Conservation (phyloP, 2,329 filamentous ascomycete species). For the Colletotrichum limetticola region DNA sequence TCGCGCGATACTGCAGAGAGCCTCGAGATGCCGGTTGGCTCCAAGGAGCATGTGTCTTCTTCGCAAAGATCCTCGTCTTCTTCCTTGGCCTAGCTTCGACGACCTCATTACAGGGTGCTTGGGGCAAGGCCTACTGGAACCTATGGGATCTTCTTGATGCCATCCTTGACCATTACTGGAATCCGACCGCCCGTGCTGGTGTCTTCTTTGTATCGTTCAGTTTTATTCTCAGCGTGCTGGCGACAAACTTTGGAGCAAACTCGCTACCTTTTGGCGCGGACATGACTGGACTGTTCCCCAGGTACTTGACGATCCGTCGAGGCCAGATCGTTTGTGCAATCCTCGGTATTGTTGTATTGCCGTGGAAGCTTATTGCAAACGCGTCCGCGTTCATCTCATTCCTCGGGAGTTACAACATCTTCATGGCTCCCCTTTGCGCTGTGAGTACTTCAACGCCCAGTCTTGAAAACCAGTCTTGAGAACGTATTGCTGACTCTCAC, state of each 20-base stretch:
- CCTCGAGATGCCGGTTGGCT: constrained; percentile 44
- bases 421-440: constrained; percentile 41
- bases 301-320: constrained; percentile 45
- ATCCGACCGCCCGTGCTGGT: constrained; percentile 41
- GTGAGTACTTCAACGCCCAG: constrained; percentile 21
- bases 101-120: constrained; percentile 45
- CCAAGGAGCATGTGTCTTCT: constrained; percentile 42
- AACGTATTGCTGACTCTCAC: neutral
- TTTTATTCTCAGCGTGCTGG: constrained; percentile 39
- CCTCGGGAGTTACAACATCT: constrained; percentile 41
- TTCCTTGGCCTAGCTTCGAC: constrained; percentile 45
- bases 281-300: constrained; percentile 44
- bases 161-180: constrained; percentile 49
- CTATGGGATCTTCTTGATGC: constrained; percentile 48
- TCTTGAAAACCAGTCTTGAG: neutral
- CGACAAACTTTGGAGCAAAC: constrained; percentile 43
- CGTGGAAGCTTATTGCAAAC: constrained; percentile 45
- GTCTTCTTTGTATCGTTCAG: constrained; percentile 45
- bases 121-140: constrained; percentile 51
- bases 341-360: constrained; percentile 43
- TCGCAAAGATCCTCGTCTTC: constrained; percentile 41
- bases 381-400: constrained; percentile 40
- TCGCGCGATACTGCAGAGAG: constrained; percentile 47
- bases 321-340: constrained; percentile 46
- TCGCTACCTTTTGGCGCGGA: constrained; percentile 48